Percentiles rank a stretch among this genome's conserved stretches.
Conservation (phyloP, 768 basidiomycete species). For the Boletus barrowsii region DNA sequence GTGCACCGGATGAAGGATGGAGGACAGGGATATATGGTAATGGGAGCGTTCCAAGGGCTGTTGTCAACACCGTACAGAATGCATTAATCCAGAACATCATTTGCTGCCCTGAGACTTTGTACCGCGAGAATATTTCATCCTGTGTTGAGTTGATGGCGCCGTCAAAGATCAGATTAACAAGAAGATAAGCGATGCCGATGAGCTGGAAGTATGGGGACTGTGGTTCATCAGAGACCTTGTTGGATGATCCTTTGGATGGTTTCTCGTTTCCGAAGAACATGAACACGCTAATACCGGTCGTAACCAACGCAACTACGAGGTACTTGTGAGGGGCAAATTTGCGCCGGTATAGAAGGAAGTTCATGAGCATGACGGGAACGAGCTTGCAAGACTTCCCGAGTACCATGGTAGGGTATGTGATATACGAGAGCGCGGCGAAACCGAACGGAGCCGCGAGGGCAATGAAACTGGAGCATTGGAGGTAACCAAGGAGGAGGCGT, state of each 20-base stretch:
- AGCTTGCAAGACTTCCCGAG: constrained; percentile 99
- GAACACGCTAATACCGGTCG: constrained; percentile 86
- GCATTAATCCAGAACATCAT: constrained; percentile 99
- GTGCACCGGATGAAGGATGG: constrained; percentile 59
- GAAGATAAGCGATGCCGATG: constrained; percentile 71
- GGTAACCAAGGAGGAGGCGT: constrained; percentile 65
- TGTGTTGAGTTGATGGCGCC: constrained; percentile 95
- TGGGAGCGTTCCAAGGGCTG: constrained; percentile 66
- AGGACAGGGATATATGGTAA: constrained; percentile 81
- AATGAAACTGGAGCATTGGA: constrained; percentile 85
- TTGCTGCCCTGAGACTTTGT: constrained; percentile 82
- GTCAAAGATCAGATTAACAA: constrained; percentile 87
- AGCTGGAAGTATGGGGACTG: constrained; percentile 52
- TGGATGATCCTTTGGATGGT: constrained; percentile 36
- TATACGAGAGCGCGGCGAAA: constrained; percentile 91
- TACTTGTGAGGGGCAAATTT: constrained; percentile 94
- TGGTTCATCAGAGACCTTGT: constrained; percentile 26
- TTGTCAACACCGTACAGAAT: constrained; percentile 74
- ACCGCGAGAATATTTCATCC: constrained; percentile 87
- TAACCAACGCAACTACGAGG: constrained; percentile 91
- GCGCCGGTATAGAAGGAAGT: constrained; percentile 91
- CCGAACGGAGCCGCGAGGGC: constrained; percentile 93
- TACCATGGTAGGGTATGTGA: constrained; percentile 98
- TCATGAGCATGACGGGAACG: constrained; percentile 98
- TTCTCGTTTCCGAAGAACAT: constrained; percentile 80